Evolutionary conservation across 495 filamentous ascomycete genomes (phyloP).

Genomic region (Tuber aestivum): DNA sequence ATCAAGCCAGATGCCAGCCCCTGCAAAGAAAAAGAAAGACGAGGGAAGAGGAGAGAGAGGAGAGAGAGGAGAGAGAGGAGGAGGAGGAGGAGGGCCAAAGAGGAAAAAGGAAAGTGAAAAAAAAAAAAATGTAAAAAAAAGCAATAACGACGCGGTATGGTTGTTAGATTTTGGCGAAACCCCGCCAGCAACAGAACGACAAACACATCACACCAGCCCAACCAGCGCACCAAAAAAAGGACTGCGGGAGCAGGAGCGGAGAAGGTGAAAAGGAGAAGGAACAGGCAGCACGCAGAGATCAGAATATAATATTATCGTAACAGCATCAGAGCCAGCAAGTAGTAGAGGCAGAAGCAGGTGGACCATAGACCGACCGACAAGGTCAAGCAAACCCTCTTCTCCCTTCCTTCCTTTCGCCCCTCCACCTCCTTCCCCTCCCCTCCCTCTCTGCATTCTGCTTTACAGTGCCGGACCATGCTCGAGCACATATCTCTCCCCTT

Average conservation of each 20-base stretch:
- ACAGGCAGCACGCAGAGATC: background rate
- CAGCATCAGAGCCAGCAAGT: background rate
- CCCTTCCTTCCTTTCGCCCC: background rate
- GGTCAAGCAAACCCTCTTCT: background rate
- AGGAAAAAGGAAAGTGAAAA: background rate
- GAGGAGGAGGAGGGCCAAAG: background rate
- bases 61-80: background rate
- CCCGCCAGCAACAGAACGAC: slow-evolving; percentile 26
- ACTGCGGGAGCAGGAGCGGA: background rate
- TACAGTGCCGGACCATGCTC: background rate
- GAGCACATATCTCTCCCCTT: background rate
- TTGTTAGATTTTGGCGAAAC: slow-evolving; percentile 7
- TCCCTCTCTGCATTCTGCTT: background rate
- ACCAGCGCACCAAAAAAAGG: slow-evolving; percentile 15
- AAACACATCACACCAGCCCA: slow-evolving; percentile 35
- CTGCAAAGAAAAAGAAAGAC: background rate
- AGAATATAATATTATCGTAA: slow-evolving; percentile 2
- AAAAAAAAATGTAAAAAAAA: background rate
- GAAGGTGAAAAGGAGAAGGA: background rate
- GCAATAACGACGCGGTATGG: background rate
- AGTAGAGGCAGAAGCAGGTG: background rate
- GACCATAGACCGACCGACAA: background rate
- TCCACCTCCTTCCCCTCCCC: background rate
- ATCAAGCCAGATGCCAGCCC: background rate
- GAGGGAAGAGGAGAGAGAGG: background rate